A percentile compares a stretch with the other conserved stretches of the same genome.
phyloP scores from a whole-genome alignment of 345 rosid species.

The Gossypium rotundifolium region DNA sequence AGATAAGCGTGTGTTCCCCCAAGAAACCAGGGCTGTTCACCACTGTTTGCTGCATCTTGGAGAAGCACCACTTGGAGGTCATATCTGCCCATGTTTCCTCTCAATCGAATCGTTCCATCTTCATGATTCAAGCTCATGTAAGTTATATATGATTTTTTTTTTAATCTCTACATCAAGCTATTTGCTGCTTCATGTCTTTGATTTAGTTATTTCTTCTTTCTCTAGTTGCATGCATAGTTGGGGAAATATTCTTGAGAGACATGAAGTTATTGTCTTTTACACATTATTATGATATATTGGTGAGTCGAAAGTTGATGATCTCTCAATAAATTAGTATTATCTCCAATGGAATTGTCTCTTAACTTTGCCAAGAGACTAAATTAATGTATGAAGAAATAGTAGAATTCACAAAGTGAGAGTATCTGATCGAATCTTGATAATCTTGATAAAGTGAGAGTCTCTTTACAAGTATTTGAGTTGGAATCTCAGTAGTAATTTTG shows the following conservation, averaged over 20 bases:
- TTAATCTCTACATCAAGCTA: background rate
- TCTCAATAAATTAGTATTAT: no score
- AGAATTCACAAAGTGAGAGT: no score
- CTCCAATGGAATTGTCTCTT: no score
- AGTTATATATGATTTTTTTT: background rate
- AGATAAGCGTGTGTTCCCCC: constrained; percentile 43
- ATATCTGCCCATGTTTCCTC: constrained; percentile 46
- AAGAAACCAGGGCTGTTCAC: constrained; percentile 46
- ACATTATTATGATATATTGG: no score
- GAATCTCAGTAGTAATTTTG: no score
- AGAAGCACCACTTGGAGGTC: constrained; percentile 54
- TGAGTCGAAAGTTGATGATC: no score
- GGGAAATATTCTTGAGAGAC: background rate
- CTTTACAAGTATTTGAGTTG: no score
- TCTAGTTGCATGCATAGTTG: background rate
- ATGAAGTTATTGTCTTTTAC: no score
- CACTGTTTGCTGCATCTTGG: constrained; percentile 43
- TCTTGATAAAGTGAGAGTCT: no score
- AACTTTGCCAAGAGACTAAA: no score
- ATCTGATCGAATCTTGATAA: no score
- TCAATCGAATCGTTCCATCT: constrained; percentile 27
- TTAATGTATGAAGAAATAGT: no score
- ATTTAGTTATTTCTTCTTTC: background rate
- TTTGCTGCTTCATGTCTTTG: background rate
- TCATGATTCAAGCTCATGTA: constrained; percentile 60